These are phyloP conservation scores for Westerdykella ornata DNA, from an alignment of 2,329 filamentous ascomycete species.

Conservation along the genomic window DNA sequence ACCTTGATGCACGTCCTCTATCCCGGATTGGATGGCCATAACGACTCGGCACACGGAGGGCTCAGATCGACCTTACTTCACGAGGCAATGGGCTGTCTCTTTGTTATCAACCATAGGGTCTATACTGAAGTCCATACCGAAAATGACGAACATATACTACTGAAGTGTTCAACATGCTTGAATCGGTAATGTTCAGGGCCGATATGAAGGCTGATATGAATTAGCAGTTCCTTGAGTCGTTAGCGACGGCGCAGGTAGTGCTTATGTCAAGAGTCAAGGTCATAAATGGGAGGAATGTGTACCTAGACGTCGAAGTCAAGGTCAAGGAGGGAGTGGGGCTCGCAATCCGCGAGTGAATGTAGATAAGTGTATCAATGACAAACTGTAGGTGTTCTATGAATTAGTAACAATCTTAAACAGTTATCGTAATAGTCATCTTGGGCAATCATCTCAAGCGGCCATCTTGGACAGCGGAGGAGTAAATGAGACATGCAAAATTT, in stretches of 20 bases:
- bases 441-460: no score
- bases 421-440: no score
- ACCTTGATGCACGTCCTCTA: constrained; percentile 2
- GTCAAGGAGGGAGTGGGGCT: not conserved
- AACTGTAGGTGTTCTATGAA: no score
- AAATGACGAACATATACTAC: not conserved
- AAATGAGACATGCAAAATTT: no score
- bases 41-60: constrained; percentile 4
- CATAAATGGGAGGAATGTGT: constrained; percentile 4
- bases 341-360: constrained; percentile 2
- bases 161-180: constrained; percentile 4
- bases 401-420: no score
- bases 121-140: not conserved
- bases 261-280: constrained; percentile 1
- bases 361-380: constrained; percentile 1
- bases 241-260: constrained; percentile 3
- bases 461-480: no score
- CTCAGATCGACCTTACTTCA: constrained; percentile 4
- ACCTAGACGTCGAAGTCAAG: not conserved
- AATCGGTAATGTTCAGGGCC: constrained; percentile 3
- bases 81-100: constrained; percentile 5
- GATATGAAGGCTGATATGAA: constrained; percentile 6
- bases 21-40: constrained; percentile 3
- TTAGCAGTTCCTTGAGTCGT: constrained; percentile 2
- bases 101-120: constrained; percentile 1